Evolutionary conservation across 371 early-diverging fungal species (phyloP), one percentile per base, ranked within the genome.

Genomic region (Mucor indicus): DNA sequence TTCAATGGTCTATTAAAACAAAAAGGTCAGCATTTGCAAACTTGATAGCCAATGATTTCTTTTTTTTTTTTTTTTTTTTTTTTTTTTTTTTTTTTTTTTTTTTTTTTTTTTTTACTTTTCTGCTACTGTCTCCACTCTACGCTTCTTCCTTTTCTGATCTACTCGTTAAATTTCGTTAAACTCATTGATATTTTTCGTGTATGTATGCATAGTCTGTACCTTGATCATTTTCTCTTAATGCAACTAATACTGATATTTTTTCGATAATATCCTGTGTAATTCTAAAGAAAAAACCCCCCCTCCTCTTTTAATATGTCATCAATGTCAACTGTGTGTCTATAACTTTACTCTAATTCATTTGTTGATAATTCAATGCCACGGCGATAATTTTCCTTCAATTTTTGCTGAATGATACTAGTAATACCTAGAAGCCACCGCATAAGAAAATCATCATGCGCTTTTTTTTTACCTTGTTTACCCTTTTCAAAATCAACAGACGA

Each of bases 71-170:
- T 29, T 8, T 12, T 29, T 12, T 29, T 29, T 29, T 29, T 6
- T 12, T 29, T 29, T 6, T 12, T 29, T 29, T 29, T 29, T 29
- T 29, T 29, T 8, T 29, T 8, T 29, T 8, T 29, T 8, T 29
- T 8, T 29, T 8, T 29, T 8, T 29, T 8, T 29, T 8, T 6
- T 6, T 12, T 29, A 12, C 30, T 29, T 29, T 29, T 8, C 30
- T 12, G 30, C 30, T 8, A 29, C 8, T 29, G 30, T 29, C 30
- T 6, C 12, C 12, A 8, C 12, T 29, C 30, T 6, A 6, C 12
- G 6, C 30, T 83, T 83, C 55, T 83, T 86, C 43, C 78, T 60
- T 54, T 79, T 80, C 41, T 54, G 56, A 48, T 77, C 81, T 41
- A 70, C 50, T n/a, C n/a, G n/a, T n/a, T n/a, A n/a, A n/a, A n/a